These are phyloP conservation scores for Pisolithus tinctorius DNA, from an alignment of 768 basidiomycete species.

Conservation along the genomic window DNA sequence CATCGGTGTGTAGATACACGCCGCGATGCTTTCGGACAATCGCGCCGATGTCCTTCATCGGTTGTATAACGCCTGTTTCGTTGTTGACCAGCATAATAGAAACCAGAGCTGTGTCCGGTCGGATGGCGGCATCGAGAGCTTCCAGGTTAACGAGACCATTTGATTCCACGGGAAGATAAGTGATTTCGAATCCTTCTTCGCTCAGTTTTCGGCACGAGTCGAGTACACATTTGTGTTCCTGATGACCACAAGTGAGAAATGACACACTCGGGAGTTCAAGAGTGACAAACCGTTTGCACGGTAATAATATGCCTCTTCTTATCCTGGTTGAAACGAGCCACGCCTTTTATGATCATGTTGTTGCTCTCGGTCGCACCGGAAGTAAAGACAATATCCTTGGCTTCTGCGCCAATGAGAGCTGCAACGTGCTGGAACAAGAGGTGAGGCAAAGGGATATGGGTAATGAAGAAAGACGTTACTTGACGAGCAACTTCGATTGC, in stretches of 20 bases:
- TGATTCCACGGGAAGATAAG: slow-evolving; percentile 89
- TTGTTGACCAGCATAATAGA: slow-evolving; percentile 99
- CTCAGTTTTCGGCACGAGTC: slow-evolving; percentile 94
- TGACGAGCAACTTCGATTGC: slow-evolving; percentile 90
- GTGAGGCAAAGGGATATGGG: not conserved
- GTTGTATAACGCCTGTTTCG: slow-evolving; percentile 98
- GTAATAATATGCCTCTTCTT: slow-evolving; percentile 94
- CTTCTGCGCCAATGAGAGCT: slow-evolving; percentile 85
- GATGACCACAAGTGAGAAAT: not conserved
- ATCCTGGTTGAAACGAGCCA: slow-evolving; percentile 91
- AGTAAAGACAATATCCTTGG: slow-evolving; percentile 96
- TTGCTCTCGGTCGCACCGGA: slow-evolving; percentile 98
- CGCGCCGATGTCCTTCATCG: slow-evolving; percentile 89
- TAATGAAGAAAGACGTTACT: slow-evolving; percentile 33
- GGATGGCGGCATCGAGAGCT: slow-evolving; percentile 79
- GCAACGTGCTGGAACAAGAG: slow-evolving; percentile 64
- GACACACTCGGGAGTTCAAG: not conserved
- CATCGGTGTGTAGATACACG: slow-evolving; percentile 94
- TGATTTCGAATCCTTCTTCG: slow-evolving; percentile 96
- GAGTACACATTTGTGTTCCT: slow-evolving; percentile 99
- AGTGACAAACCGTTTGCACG: slow-evolving; percentile 71
- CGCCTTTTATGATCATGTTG: slow-evolving; percentile 96
- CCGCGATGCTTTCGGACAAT: slow-evolving; percentile 82
- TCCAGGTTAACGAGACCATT: slow-evolving; percentile 80
- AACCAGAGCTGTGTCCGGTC: slow-evolving; percentile 89